A percentile compares a stretch with the other conserved stretches of the same genome.
Conservation (phyloP, 208 protist species). For the Leishmania turanica region DNA sequence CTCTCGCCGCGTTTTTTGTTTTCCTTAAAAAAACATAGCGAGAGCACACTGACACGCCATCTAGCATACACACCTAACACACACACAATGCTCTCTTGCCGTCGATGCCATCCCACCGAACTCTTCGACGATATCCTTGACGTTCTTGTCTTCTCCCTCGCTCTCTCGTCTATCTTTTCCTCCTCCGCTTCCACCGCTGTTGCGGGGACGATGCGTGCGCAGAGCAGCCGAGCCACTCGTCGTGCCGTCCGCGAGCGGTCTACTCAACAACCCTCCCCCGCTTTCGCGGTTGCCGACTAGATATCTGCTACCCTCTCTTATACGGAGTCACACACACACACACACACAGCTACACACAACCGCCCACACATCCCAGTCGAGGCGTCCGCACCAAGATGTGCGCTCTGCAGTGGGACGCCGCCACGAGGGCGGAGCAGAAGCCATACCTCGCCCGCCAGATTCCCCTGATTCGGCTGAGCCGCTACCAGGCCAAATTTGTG, state of each 20-base stretch:
- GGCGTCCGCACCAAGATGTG: constrained; percentile 8
- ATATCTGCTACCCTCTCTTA: neutral
- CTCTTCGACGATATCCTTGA: neutral
- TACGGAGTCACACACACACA: neutral
- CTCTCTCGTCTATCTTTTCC: neutral
- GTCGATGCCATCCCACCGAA: neutral
- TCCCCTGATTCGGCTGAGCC: constrained; percentile 51
- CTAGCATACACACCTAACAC: too few species aligned
- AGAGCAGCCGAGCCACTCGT: neutral
- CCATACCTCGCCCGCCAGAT: constrained; percentile 60
- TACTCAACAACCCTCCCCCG: neutral
- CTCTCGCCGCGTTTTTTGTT: neutral
- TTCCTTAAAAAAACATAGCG: too few species aligned
- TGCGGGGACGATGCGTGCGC: neutral
- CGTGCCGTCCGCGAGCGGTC: neutral
- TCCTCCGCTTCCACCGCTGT: neutral
- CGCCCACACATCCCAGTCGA: neutral
- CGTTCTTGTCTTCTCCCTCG: neutral
- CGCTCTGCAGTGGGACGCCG: constrained; percentile 17
- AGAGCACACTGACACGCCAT: neutral
- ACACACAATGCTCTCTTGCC: neutral
- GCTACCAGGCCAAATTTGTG: constrained; percentile 65
- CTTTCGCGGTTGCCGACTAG: neutral
- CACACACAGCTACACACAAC: neutral
- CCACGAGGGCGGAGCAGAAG: constrained; percentile 24